A percentile compares a stretch with the other conserved stretches of the same genome.
Evolutionary conservation across 768 basidiomycete genomes (phyloP).

Genomic region (Boletus pseudopeckii): DNA sequence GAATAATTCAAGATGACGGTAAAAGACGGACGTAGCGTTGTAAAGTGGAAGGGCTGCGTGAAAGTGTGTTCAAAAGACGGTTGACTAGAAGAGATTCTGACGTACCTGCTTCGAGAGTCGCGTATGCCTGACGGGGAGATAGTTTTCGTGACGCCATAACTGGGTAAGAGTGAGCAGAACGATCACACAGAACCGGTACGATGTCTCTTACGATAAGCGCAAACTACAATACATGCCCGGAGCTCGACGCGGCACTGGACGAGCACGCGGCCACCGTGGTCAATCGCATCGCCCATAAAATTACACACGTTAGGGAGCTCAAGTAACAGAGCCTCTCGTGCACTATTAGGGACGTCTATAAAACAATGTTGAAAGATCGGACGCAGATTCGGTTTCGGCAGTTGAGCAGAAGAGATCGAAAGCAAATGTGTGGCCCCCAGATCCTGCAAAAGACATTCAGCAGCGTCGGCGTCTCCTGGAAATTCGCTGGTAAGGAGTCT

Average conservation of each 20-base stretch:
- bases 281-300: conserved; percentile 44
- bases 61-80: background rate
- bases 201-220: conserved; percentile 46
- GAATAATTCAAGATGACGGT: conserved; percentile 45
- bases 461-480: conserved; percentile 49
- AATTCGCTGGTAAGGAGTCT: conserved; percentile 43
- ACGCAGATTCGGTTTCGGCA: conserved; percentile 32
- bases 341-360: conserved; percentile 39
- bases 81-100: background rate
- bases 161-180: conserved; percentile 18
- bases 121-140: conserved; percentile 38
- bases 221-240: conserved; percentile 50
- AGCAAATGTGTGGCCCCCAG: conserved; percentile 52
- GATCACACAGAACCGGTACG: background rate
- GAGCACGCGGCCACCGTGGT: conserved; percentile 44
- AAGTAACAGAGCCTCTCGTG: conserved; percentile 41
- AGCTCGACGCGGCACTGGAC: conserved; percentile 54
- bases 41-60: conserved; percentile 50
- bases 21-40: conserved; percentile 46
- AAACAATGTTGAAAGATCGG: conserved; percentile 38
- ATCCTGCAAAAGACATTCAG: conserved; percentile 48
- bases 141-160: conserved; percentile 46
- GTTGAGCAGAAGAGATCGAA: conserved; percentile 51
- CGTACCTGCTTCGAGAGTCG: conserved; percentile 43
- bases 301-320: conserved; percentile 44